Conservation (phyloP, 441 rosid species). For the Raphanus hybrid region DNA sequence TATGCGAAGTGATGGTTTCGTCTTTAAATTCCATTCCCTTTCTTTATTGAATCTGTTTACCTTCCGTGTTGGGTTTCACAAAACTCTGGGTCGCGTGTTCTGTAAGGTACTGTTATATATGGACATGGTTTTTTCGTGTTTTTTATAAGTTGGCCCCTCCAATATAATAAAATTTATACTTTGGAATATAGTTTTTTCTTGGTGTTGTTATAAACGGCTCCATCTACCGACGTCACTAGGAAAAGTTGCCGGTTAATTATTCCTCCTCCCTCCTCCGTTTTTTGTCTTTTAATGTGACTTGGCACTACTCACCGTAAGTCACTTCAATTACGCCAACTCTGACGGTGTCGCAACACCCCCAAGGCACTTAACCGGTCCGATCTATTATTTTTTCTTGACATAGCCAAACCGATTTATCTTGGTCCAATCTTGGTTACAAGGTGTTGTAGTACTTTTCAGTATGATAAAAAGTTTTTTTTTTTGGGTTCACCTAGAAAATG, state of each 20-base stretch:
- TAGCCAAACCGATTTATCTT: slow-evolving; percentile 22
- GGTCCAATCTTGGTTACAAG: slow-evolving; percentile 1
- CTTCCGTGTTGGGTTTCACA: neutral
- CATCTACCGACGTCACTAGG: slow-evolving; percentile 40
- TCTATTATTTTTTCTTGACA: neutral
- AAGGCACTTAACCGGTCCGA: slow-evolving; percentile 14
- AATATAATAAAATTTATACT: neutral
- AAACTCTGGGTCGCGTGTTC: neutral
- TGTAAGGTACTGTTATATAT: slow-evolving; percentile 19
- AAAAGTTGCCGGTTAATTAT: slow-evolving; percentile 42
- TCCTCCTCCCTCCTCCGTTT: slow-evolving; percentile 28
- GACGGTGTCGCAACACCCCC: slow-evolving; percentile 28
- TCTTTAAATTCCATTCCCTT: slow-evolving; percentile 21
- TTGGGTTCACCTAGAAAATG: too few relatives aligned
- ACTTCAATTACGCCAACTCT: slow-evolving; percentile 46
- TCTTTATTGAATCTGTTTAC: neutral
- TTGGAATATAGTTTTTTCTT: slow-evolving; percentile 14
- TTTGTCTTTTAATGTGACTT: slow-evolving; percentile 41
- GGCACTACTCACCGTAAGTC: slow-evolving; percentile 39
- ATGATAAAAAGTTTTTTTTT: neutral
- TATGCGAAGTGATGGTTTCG: slow-evolving; percentile 35
- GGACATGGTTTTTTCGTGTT: neutral
- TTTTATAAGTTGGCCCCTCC: slow-evolving; percentile 28
- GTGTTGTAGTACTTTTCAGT: neutral
- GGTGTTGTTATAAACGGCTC: slow-evolving; percentile 16